Evolutionary conservation across 331 rosid species (phyloP).

Genomic region (Dryas integrifolia): DNA sequence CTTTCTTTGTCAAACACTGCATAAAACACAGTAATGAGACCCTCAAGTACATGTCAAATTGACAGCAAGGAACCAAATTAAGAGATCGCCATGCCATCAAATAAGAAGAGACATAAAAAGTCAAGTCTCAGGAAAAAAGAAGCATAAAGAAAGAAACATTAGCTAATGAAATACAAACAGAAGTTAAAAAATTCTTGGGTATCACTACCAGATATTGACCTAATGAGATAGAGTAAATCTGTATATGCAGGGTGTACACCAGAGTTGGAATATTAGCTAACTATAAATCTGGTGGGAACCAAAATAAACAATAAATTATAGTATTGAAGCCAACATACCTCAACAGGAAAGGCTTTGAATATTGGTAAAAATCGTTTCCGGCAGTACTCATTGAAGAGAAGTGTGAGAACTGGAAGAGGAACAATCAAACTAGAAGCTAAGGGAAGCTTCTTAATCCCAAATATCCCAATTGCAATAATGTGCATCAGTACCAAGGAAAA

Average conservation of each 20-base stretch:
- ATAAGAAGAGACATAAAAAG: too few relatives aligned
- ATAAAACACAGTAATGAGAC: constrained; percentile 16
- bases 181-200: not conserved
- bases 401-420: constrained; percentile 83
- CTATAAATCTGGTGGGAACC: not conserved
- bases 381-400: constrained; percentile 71
- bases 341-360: constrained; percentile 53
- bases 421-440: constrained; percentile 52
- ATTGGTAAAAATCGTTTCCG: constrained; percentile 63
- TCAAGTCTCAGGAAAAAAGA: too few relatives aligned
- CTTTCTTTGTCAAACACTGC: constrained; percentile 79
- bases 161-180: too few relatives aligned
- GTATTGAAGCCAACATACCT: constrained; percentile 43
- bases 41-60: not conserved
- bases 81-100: too few relatives aligned
- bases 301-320: constrained; percentile 6
- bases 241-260: too few relatives aligned
- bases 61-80: too few relatives aligned
- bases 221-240: not conserved
- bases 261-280: not conserved
- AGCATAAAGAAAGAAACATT: not conserved
- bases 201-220: not conserved
- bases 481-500: constrained; percentile 81
- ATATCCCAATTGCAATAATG: constrained; percentile 70
- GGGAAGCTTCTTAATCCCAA: constrained; percentile 67